Percentiles rank a stretch among this genome's conserved stretches.
Evolutionary conservation across 2,329 filamentous ascomycete species (phyloP).

Genomic region (Drechslera avenae): DNA sequence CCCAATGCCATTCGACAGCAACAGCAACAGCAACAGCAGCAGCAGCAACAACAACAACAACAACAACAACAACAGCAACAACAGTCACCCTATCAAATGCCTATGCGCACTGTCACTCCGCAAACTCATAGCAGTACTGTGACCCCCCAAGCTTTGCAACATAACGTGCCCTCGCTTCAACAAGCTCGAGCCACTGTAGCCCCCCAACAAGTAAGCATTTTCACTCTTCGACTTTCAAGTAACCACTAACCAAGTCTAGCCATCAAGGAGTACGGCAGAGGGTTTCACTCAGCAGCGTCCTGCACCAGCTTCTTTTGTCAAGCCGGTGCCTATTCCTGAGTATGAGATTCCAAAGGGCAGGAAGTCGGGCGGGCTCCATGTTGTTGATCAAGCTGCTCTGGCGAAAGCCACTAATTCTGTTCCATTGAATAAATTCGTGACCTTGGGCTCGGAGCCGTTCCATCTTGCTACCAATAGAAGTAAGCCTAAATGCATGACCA

Average conservation of each 20-base stretch:
- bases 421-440: slow-evolving; percentile 52
- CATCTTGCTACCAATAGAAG: slow-evolving; percentile 54
- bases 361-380: slow-evolving; percentile 48
- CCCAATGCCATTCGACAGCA: slow-evolving; percentile 34
- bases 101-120: slow-evolving; percentile 28
- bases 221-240: neutral
- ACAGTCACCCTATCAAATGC: slow-evolving; percentile 40
- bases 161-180: slow-evolving; percentile 23
- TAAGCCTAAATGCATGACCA: slow-evolving; percentile 31
- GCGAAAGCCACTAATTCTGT: slow-evolving; percentile 52
- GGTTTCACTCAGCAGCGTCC: slow-evolving; percentile 32
- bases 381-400: slow-evolving; percentile 50
- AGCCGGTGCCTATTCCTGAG: slow-evolving; percentile 35
- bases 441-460: slow-evolving; percentile 49
- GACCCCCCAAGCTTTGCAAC: slow-evolving; percentile 41
- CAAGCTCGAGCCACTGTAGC: slow-evolving; percentile 26
- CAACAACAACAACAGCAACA: slow-evolving; percentile 42
- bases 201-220: slow-evolving; percentile 38
- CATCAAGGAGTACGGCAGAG: slow-evolving; percentile 35
- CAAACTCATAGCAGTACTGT: slow-evolving; percentile 34
- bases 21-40: too few species aligned
- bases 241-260: slow-evolving; percentile 27
- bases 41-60: too few species aligned
- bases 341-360: slow-evolving; percentile 45
- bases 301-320: slow-evolving; percentile 17